Conservation (phyloP, 257 asterid genomes). For the Gentiana macrophylla region DNA sequence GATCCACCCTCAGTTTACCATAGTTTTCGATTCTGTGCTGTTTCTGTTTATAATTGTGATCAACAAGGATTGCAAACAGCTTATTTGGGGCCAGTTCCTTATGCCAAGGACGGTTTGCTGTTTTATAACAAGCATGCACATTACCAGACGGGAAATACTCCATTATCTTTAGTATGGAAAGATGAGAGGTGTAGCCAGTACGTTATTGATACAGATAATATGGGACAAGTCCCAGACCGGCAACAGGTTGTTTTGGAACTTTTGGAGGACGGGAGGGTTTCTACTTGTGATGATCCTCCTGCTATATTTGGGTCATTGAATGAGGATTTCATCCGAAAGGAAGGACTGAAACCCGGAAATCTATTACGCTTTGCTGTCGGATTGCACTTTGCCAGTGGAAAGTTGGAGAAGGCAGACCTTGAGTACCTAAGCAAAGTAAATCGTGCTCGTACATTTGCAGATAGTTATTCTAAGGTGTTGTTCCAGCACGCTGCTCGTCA, state of each 20-base stretch:
- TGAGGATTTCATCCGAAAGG: conserved; percentile 59
- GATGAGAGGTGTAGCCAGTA: conserved; percentile 80
- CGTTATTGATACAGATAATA: conserved; percentile 83
- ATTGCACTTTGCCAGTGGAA: conserved; percentile 51
- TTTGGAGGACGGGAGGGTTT: conserved; percentile 60
- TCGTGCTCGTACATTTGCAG: conserved; percentile 82
- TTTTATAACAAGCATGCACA: conserved; percentile 95
- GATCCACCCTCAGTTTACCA: conserved; percentile 66
- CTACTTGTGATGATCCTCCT: conserved; percentile 79
- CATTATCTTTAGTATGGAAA: conserved; percentile 86
- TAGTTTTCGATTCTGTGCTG: conserved; percentile 43
- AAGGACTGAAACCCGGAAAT: conserved; percentile 47
- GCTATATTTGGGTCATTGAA: conserved; percentile 65
- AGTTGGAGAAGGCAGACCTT: conserved; percentile 74
- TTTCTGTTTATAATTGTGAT: conserved; percentile 55
- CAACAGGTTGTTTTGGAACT: conserved; percentile 88
- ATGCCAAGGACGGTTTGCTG: conserved; percentile 77
- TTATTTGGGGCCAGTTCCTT: conserved; percentile 51
- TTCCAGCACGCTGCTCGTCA: conserved; percentile 79
- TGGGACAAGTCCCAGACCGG: conserved; percentile 69
- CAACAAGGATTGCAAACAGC: conserved; percentile 63
- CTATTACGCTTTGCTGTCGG: conserved; percentile 73
- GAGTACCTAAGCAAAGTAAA: conserved; percentile 66
- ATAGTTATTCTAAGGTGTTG: conserved; percentile 91
- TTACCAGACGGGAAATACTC: conserved; percentile 87